A percentile compares a stretch with the other conserved stretches of the same genome.
These are phyloP conservation scores for Peronospora destructor DNA, from an alignment of 352 stramenopile species.

Conservation along the genomic window DNA sequence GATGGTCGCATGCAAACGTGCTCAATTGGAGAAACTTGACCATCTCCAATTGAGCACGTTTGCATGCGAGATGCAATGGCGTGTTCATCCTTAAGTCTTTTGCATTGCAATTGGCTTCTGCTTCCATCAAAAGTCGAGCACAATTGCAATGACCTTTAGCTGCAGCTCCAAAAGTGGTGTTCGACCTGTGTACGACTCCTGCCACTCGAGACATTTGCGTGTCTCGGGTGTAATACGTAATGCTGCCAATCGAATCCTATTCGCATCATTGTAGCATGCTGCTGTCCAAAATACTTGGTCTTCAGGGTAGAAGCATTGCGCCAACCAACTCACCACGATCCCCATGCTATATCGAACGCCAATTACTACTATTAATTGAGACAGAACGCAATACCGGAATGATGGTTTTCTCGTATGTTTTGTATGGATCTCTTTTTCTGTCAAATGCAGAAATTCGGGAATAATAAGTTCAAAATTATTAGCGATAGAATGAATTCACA, in stretches of 20 bases:
- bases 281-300: constrained; percentile 54
- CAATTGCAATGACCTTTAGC: constrained; percentile 41
- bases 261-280: constrained; percentile 33
- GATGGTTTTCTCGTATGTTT: constrained; percentile 15
- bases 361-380: neutral
- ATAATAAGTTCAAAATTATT: too few species aligned
- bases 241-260: constrained; percentile 30
- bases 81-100: constrained; percentile 47
- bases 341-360: constrained; percentile 26
- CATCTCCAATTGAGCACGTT: constrained; percentile 33
- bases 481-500: too few species aligned
- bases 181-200: constrained; percentile 39
- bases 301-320: constrained; percentile 44
- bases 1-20: too few species aligned
- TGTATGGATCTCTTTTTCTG: neutral
- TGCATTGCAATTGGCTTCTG: constrained; percentile 44
- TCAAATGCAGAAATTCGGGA: too few species aligned
- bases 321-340: constrained; percentile 41
- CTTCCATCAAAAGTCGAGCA: constrained; percentile 33
- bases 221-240: constrained; percentile 35
- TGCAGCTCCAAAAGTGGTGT: constrained; percentile 39
- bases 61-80: constrained; percentile 49
- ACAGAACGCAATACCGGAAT: constrained; percentile 7
- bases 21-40: constrained; percentile 46
- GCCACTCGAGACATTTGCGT: constrained; percentile 45